phyloP scores from a whole-genome alignment of 371 early-diverging fungal genomes.

The Actinomortierella ambigua region DNA sequence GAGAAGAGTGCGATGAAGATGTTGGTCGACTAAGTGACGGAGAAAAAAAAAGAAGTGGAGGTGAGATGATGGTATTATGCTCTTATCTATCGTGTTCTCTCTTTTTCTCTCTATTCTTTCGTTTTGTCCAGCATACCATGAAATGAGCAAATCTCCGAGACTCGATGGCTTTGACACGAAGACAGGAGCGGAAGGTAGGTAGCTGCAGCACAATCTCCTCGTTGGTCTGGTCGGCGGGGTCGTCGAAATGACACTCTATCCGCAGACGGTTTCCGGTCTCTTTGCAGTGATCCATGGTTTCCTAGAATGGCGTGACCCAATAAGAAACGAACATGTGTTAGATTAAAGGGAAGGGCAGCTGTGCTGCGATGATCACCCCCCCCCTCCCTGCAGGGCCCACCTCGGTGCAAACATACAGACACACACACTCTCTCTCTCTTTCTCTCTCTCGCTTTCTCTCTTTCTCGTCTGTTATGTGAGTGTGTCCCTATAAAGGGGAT shows the following conservation, averaged over 20 bases:
- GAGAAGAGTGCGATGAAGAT: conserved; percentile 33
- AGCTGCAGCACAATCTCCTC: conserved; percentile 37
- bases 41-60: neutral
- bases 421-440: no score
- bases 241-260: conserved; percentile 37
- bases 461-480: no score
- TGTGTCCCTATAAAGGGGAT: no score
- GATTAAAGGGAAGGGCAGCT: no score
- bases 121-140: conserved; percentile 14
- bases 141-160: conserved; percentile 40
- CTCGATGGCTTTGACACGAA: conserved; percentile 38
- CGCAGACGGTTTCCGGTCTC: conserved; percentile 36
- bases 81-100: neutral
- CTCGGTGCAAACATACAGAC: no score
- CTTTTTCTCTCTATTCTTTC: neutral
- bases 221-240: conserved; percentile 35
- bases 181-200: conserved; percentile 27
- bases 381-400: no score
- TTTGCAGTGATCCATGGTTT: conserved; percentile 24
- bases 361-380: no score
- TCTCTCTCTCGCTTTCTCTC: no score
- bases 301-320: conserved; percentile 5
- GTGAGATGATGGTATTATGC: neutral
- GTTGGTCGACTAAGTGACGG: conserved; percentile 25
- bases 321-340: neutral